Conservation (phyloP, 108 stramenopile species). For the Epithemia pelagica region DNA sequence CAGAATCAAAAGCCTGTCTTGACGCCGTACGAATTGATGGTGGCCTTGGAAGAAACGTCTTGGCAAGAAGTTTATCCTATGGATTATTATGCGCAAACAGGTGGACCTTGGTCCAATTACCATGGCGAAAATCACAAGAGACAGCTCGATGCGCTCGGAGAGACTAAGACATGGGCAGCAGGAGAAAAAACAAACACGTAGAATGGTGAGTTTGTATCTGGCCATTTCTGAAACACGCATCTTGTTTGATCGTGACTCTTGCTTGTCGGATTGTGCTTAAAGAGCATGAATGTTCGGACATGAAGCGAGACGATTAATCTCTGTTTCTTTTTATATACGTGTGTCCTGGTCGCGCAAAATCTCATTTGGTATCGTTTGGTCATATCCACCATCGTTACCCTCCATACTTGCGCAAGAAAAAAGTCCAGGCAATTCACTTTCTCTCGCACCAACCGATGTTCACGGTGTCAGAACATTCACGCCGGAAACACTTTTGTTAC, state of each 20-base stretch:
- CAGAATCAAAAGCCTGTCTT: slow-evolving; percentile 59
- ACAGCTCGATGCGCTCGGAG: too few species aligned
- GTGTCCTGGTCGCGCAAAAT: not conserved
- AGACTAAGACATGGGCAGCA: not conserved
- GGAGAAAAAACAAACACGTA: not conserved
- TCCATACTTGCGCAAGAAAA: slow-evolving; percentile 9
- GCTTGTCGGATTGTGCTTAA: too few species aligned
- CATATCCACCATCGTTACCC: not conserved
- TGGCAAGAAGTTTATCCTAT: slow-evolving; percentile 84
- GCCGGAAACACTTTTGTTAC: slow-evolving; percentile 5
- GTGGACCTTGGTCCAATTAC: slow-evolving; percentile 94
- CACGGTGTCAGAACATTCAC: slow-evolving; percentile 5
- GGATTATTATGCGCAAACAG: slow-evolving; percentile 91
- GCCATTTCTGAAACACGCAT: not conserved
- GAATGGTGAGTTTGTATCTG: not conserved
- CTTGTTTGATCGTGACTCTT: too few species aligned
- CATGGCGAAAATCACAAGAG: slow-evolving; percentile 49
- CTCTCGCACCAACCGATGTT: not conserved
- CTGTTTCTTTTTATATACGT: not conserved
- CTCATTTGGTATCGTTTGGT: slow-evolving; percentile 1
- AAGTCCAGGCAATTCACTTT: slow-evolving; percentile 2
- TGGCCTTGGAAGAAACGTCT: slow-evolving; percentile 65
- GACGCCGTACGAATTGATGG: slow-evolving; percentile 90
- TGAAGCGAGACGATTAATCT: not conserved
- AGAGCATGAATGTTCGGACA: not conserved